Evolutionary conservation across 169 alveolate genomes (phyloP).

Genomic region (Condylostoma magnum): DNA sequence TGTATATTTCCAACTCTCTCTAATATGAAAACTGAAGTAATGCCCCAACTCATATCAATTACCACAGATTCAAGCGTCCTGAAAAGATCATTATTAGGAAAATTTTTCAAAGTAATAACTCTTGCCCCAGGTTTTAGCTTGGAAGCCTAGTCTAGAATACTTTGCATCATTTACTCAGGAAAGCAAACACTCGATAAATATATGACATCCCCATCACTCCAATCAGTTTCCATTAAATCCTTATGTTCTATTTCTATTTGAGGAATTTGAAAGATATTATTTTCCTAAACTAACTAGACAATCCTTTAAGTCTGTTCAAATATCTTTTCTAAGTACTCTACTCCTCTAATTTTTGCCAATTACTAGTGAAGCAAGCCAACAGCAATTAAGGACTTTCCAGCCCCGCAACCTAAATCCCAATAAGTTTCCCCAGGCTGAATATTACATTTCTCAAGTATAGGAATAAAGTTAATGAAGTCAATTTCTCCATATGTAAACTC

Average conservation of each 20-base stretch:
- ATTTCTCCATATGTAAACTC: conserved; percentile 49
- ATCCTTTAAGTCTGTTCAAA: conserved; percentile 16
- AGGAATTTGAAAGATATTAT: background rate
- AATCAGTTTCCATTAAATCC: conserved; percentile 35
- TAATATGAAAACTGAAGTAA: background rate
- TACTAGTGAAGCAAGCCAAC: conserved; percentile 19
- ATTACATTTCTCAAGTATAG: conserved; percentile 11
- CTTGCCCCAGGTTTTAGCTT: conserved; percentile 39
- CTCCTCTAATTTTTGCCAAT: conserved; percentile 32
- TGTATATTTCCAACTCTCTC: too few relatives aligned
- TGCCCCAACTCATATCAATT: conserved; percentile 50
- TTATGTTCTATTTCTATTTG: conserved; percentile 30
- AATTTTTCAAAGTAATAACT: conserved; percentile 29
- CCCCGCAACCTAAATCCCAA: conserved; percentile 59
- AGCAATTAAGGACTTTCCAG: conserved; percentile 35
- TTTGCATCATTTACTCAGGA: conserved; percentile 44
- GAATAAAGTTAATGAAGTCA: conserved; percentile 31
- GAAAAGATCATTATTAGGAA: conserved; percentile 21
- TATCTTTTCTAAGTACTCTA: conserved; percentile 37
- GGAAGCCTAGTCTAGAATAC: conserved; percentile 6
- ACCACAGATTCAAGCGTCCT: background rate
- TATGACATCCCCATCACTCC: conserved; percentile 45
- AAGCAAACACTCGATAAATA: conserved; percentile 42
- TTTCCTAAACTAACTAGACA: background rate
- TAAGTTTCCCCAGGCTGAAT: conserved; percentile 33